Evolutionary conservation across 345 rosid genomes (phyloP), one percentile per base, ranked within the genome.

Genomic region (Bretschneidera sinensis): DNA sequence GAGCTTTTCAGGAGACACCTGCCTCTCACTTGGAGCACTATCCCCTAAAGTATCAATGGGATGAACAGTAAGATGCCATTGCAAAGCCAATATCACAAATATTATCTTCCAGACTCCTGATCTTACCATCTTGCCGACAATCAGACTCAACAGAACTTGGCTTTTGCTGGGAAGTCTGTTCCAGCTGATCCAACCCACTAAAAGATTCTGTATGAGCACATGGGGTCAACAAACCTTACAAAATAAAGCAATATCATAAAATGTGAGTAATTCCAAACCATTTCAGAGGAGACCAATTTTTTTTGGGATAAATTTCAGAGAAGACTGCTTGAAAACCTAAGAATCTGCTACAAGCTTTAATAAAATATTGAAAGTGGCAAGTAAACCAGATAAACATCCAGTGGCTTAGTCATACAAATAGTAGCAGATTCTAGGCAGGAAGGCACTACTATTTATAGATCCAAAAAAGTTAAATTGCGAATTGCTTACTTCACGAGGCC

Each of bases 111-210:
- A 45, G 24, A 63, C 49, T 47, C 67, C 25, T 57, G 56, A 54
- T 72, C 89, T 80, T 78, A 94, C 99, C 98, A 58, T 87, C 98
- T 69, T 70, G 94, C 43, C 60, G 69, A 70, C 75, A 64, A 71
- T 79, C 88, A 25, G 78, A 71, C 71, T 84, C 92, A 48, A 63
- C 69, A 72, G 78, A 78, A 68, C 79, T 59, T 59, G 83, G 77
- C 66, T 85, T 81, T 52, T 63, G 82, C 65, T 67, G 85, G 53
- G 84, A 75, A 72, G 64, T 66, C 45, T 62, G 76, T 62, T 84
- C 94, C 70, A 70, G 79, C 61, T 75, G 88, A 70, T 81, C 87
- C 65, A 77, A 51, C 54, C 68, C 83, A 68, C 76, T 74, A 48
- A 61, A 53, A 54, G 87, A 80, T 67, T 85, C 99, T 90, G 83